phyloP scores from a whole-genome alignment of 2,329 filamentous ascomycete genomes.

The Emydomyces testavorans region DNA sequence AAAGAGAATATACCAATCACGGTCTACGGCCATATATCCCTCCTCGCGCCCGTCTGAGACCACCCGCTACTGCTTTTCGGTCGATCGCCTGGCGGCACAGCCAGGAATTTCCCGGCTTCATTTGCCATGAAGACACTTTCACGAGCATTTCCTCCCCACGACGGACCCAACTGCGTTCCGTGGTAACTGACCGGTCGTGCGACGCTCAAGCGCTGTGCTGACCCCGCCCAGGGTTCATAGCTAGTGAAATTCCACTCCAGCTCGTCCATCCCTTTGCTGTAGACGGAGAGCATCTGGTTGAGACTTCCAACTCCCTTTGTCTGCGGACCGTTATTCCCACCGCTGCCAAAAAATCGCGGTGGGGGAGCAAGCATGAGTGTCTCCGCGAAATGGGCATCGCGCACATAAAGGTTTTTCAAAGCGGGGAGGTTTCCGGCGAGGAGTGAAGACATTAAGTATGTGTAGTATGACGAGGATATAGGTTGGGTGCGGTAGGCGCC shows the following conservation, averaged over 20 bases:
- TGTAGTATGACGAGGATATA: constrained; percentile 57
- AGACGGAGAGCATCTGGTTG: constrained; percentile 49
- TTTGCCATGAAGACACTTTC: constrained; percentile 55
- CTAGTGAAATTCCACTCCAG: constrained; percentile 57
- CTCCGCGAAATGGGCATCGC: constrained; percentile 72
- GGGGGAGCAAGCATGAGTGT: constrained; percentile 62
- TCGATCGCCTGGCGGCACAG: constrained; percentile 44
- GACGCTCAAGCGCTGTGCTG: constrained; percentile 26
- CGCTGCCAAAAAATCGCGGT: constrained; percentile 40
- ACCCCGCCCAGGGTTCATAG: constrained; percentile 40
- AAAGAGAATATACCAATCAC: background rate
- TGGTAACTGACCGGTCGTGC: constrained; percentile 39
- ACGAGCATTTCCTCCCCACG: constrained; percentile 49
- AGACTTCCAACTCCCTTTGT: constrained; percentile 27
- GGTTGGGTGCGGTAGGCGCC: constrained; percentile 47
- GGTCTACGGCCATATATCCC: constrained; percentile 31
- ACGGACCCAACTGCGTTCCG: constrained; percentile 39
- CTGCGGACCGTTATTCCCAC: constrained; percentile 23
- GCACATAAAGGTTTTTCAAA: constrained; percentile 69
- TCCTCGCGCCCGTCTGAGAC: constrained; percentile 22
- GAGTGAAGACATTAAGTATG: constrained; percentile 74
- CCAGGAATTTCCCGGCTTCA: constrained; percentile 54
- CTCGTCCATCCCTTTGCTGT: constrained; percentile 56
- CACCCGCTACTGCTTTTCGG: constrained; percentile 26
- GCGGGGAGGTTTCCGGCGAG: constrained; percentile 62